These are phyloP conservation scores for Poronia punctata DNA, from an alignment of 495 filamentous ascomycete species.

Conservation along the genomic window DNA sequence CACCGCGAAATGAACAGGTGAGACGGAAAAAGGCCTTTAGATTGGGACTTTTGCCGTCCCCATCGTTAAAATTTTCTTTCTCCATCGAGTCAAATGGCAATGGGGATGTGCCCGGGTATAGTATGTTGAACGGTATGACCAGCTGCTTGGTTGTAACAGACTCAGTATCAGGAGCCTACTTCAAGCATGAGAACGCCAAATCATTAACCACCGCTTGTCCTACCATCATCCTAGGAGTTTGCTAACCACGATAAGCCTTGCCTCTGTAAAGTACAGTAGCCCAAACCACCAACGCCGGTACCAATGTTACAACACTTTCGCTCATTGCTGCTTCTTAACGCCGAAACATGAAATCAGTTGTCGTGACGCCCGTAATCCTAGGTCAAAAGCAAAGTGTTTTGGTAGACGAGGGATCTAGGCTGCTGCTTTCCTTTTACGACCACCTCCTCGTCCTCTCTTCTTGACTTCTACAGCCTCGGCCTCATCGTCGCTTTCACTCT, in stretches of 20 bases:
- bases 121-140: no score
- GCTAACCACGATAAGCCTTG: slow-evolving; percentile 4
- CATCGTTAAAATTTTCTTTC: no score
- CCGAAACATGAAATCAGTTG: slow-evolving; percentile 12
- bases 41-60: no score
- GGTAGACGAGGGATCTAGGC: not conserved
- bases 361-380: slow-evolving; percentile 15
- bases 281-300: slow-evolving; percentile 25
- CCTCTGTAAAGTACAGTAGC: slow-evolving; percentile 12
- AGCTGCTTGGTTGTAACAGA: no score
- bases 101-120: no score
- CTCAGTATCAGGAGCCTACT: no score
- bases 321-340: slow-evolving; percentile 3
- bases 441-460: slow-evolving; percentile 35
- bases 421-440: slow-evolving; percentile 36
- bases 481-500: slow-evolving; percentile 42
- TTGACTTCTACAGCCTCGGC: slow-evolving; percentile 25
- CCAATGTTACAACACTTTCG: slow-evolving; percentile 11
- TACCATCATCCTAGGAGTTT: slow-evolving; percentile 5
- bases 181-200: no score
- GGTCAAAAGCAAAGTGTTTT: slow-evolving; percentile 10
- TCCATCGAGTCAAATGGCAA: no score
- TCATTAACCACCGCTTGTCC: slow-evolving; percentile 5
- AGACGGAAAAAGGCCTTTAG: no score
- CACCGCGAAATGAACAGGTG: no score